Conservation (phyloP, 495 filamentous ascomycete species). For the Penicillium paxilli region DNA sequence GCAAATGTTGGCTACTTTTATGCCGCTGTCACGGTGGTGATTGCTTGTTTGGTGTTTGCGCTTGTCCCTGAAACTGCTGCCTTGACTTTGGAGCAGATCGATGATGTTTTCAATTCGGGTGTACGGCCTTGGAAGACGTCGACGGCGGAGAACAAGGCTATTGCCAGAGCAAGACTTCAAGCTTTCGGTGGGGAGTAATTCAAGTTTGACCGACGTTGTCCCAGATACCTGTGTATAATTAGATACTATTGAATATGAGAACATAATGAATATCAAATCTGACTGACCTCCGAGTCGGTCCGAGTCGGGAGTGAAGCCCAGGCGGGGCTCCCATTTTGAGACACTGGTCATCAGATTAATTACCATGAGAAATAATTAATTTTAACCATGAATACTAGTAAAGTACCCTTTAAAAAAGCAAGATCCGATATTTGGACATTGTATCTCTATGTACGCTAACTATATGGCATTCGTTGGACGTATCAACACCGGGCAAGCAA, state of each 20-base stretch:
- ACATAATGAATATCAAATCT: not conserved
- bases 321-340: no score
- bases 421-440: not conserved
- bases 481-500: slow-evolving; percentile 2
- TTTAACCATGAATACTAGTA: not conserved
- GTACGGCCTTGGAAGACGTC: slow-evolving; percentile 28
- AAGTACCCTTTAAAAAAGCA: not conserved
- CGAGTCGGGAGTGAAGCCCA: no score
- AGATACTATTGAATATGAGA: not conserved
- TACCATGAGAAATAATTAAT: no score
- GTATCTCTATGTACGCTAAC: slow-evolving; percentile 12
- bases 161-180: slow-evolving; percentile 4
- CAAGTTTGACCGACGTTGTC: not conserved
- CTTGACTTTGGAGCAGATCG: slow-evolving; percentile 31
- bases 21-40: slow-evolving; percentile 21
- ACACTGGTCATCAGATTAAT: no score
- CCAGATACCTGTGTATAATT: not conserved
- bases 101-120: slow-evolving; percentile 24
- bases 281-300: no score
- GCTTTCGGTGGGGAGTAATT: not conserved
- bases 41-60: slow-evolving; percentile 18
- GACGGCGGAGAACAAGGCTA: slow-evolving; percentile 12
- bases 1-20: slow-evolving; percentile 33
- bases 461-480: slow-evolving; percentile 3
- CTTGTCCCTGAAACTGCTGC: slow-evolving; percentile 31